These are phyloP conservation scores for Sporothrix luriei DNA, from an alignment of 2,329 filamentous ascomycete species.

Conservation along the genomic window DNA sequence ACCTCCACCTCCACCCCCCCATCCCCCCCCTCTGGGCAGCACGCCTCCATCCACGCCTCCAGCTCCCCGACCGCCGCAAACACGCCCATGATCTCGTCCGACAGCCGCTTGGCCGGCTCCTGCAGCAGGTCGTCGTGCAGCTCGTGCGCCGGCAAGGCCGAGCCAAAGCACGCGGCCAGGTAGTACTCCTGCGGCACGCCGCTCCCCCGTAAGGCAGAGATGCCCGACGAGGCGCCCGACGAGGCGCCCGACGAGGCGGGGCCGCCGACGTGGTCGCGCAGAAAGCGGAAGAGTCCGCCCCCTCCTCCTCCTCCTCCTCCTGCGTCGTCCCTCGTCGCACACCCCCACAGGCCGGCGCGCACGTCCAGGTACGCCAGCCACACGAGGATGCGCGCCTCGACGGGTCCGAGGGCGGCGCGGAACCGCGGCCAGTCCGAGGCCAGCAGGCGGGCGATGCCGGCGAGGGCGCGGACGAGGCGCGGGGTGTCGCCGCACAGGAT, in stretches of 20 bases:
- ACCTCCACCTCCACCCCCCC: not conserved
- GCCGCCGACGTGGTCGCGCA: conserved; percentile 6
- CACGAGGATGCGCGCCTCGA: conserved; percentile 31
- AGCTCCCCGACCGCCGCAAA: conserved; percentile 27
- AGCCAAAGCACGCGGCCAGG: conserved; percentile 27
- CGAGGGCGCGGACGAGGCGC: not conserved
- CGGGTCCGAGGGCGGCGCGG: conserved; percentile 12
- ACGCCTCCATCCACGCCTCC: conserved; percentile 20
- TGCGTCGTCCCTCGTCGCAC: not conserved
- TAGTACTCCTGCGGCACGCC: conserved; percentile 14
- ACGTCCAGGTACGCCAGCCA: conserved; percentile 32
- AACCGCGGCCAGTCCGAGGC: conserved; percentile 29
- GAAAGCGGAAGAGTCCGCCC: conserved; percentile 18
- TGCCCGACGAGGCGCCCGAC: no score
- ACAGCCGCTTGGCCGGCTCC: conserved; percentile 32
- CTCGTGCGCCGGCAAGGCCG: conserved; percentile 24
- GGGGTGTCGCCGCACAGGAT: conserved; percentile 30
- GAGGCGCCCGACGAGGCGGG: not conserved
- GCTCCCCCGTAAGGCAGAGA: conserved; percentile 5
- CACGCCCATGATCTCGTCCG: conserved; percentile 32
- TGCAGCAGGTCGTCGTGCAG: conserved; percentile 30
- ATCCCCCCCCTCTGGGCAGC: not conserved
- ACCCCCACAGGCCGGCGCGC: conserved; percentile 23
- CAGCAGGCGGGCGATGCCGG: conserved; percentile 20
- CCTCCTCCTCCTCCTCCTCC: no score